Base-by-base conservation (phyloP, 225 moss, liverwort and hornwort genomes). In the Pseudisothecium myosuroides region DNA sequence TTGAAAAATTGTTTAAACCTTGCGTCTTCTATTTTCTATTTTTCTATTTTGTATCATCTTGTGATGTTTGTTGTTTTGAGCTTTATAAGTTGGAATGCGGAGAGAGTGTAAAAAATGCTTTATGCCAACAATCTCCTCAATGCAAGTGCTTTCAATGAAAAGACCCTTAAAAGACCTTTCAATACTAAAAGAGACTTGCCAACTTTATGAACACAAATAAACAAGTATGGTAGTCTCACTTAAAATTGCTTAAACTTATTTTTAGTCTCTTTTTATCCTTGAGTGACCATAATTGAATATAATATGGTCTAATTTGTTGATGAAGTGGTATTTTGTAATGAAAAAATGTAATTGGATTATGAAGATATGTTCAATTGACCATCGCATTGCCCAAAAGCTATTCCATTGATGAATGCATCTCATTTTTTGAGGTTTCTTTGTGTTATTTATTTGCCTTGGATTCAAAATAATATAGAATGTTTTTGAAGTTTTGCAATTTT, bases 191-290 rank as follows among this genome's bases (percentile, higher is more conserved):
- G 11, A 52, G 5, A 34, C 14, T 34, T 76, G 8, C 2, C 0
- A 0, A 12, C 3, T 32, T 31, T 4, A 0, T 75, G 19, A 49
- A 49, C 20, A 32, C 1, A 7, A 47, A 1, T 75, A 12, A 32
- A 1, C 3, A 50, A 76, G 20, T 20, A 50, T 20, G 21, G 20
- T 76, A 13, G 5, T 76, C 20, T 76, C 1, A 50, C 5, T 76
- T 74, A 28, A 17, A 29, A 29, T 17, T 29, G 9, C 17, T 47
- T 17, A 4, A 18, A 71, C 3, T 17, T 11, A 1, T 54, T 9
- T 17, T 9, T 10, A 43, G 16, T 27, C 54, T 2, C 3, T 28
- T 28, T 43, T 45, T 43, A 28, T 3, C 1, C 17, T 74, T 29
- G 9, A 29, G 10, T 45, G 10, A 6, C 3, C 3, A 28, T 28